These are phyloP conservation scores for Solioccasus polychromus DNA, from an alignment of 768 basidiomycete species.

Conservation along the genomic window DNA sequence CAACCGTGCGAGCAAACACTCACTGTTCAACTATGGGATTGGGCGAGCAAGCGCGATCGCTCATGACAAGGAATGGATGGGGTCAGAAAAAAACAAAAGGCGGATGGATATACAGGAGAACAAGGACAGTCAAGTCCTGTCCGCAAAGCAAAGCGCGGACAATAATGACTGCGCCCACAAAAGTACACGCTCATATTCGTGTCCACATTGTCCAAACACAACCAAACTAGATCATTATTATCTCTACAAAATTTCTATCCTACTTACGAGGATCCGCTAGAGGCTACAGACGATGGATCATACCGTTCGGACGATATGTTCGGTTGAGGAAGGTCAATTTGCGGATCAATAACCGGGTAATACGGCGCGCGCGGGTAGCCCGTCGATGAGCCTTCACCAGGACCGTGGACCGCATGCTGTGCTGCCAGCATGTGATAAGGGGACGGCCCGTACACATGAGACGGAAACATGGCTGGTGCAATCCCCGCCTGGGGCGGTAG, in stretches of 20 bases:
- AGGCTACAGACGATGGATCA: constrained; percentile 19
- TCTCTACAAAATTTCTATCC: too few species aligned
- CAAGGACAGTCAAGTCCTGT: constrained; percentile 16
- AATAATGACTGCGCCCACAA: constrained; percentile 5
- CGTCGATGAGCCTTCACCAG: constrained; percentile 24
- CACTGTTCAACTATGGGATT: too few species aligned
- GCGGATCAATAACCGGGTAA: constrained; percentile 42
- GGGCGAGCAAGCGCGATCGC: constrained; percentile 14
- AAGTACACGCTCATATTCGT: neutral
- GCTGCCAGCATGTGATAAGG: constrained; percentile 28
- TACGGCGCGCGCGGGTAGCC: constrained; percentile 30
- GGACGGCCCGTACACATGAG: constrained; percentile 27
- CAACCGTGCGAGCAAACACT: neutral
- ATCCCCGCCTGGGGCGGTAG: constrained; percentile 17
- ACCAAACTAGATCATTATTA: constrained; percentile 18
- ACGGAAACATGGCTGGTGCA: constrained; percentile 18
- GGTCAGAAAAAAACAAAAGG: constrained; percentile 17
- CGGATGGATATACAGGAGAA: constrained; percentile 11
- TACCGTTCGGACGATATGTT: constrained; percentile 36
- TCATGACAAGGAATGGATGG: constrained; percentile 32
- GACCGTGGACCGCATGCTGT: constrained; percentile 19
- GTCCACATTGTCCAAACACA: constrained; percentile 23
- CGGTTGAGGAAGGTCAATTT: constrained; percentile 28
- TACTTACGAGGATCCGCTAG: constrained; percentile 14
- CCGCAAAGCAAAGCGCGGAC: constrained; percentile 1